These are phyloP conservation scores for Usnea hakonensis DNA, from an alignment of 495 filamentous ascomycete species.

Conservation along the genomic window DNA sequence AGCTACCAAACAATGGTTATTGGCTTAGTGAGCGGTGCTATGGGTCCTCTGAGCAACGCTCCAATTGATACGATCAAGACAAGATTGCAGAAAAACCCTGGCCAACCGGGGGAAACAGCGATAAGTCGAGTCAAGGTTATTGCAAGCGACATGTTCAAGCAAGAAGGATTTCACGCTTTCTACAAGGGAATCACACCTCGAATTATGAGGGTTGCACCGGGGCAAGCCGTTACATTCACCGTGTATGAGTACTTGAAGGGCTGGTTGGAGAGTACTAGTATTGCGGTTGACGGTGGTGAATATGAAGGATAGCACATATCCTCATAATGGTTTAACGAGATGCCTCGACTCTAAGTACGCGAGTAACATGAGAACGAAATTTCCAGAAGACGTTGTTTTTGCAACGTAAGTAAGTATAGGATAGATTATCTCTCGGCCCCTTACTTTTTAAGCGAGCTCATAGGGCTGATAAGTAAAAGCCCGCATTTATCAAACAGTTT, in stretches of 20 bases:
- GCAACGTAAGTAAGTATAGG: too few species aligned
- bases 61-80: slow-evolving; percentile 99
- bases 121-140: slow-evolving; percentile 69
- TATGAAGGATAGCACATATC: slow-evolving; percentile 60
- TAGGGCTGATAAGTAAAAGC: too few species aligned
- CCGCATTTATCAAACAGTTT: too few species aligned
- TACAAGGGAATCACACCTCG: slow-evolving; percentile 98
- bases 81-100: slow-evolving; percentile 81
- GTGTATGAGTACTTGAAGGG: slow-evolving; percentile 91
- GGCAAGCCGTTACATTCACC: slow-evolving; percentile 96
- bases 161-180: slow-evolving; percentile 88
- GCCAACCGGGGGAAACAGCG: slow-evolving; percentile 70
- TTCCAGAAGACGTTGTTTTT: too few species aligned
- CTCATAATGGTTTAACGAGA: neutral
- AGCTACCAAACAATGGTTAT: slow-evolving; percentile 86
- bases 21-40: slow-evolving; percentile 84
- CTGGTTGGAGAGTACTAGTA: slow-evolving; percentile 65
- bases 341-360: neutral
- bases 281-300: slow-evolving; percentile 53
- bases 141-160: slow-evolving; percentile 88
- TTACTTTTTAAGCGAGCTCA: too few species aligned
- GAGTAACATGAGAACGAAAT: neutral
- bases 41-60: slow-evolving; percentile 92
- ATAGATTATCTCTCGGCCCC: too few species aligned
- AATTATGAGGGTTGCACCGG: slow-evolving; percentile 94